These are phyloP conservation scores for Moricandia arvensis DNA, from an alignment of 345 rosid species.

Conservation along the genomic window DNA sequence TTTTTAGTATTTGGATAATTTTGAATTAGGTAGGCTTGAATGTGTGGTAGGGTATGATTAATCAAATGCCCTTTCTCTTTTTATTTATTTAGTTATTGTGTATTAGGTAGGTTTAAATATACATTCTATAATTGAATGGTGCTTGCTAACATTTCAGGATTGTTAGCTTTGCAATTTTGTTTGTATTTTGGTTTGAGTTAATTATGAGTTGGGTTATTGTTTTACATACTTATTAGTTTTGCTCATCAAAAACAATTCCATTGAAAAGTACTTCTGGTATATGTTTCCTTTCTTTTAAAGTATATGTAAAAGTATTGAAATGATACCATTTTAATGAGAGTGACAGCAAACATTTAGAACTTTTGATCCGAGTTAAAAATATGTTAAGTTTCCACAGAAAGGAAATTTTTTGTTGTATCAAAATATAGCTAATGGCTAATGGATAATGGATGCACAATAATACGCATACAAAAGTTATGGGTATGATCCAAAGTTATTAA, in stretches of 20 bases:
- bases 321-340: background rate
- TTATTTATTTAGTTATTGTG: background rate
- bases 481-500: no score
- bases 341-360: conserved; percentile 6
- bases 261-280: background rate
- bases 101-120: background rate
- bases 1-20: conserved; percentile 7
- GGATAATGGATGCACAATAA: conserved; percentile 8
- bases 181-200: conserved; percentile 19
- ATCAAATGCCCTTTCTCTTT: conserved; percentile 6
- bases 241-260: background rate
- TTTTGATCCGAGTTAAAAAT: conserved; percentile 1
- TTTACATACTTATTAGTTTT: background rate
- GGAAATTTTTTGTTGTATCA: background rate
- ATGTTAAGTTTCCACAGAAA: background rate
- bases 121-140: background rate
- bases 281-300: background rate
- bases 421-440: no score
- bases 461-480: conserved; percentile 17
- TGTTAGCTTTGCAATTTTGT: conserved; percentile 11
- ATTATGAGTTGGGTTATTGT: background rate
- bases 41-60: conserved; percentile 28
- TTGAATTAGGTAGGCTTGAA: conserved; percentile 33
- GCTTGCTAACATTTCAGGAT: conserved; percentile 18
- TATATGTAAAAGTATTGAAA: background rate